Conservation (phyloP, 2,329 filamentous ascomycete genomes). For the Waltergamsia citrina region DNA sequence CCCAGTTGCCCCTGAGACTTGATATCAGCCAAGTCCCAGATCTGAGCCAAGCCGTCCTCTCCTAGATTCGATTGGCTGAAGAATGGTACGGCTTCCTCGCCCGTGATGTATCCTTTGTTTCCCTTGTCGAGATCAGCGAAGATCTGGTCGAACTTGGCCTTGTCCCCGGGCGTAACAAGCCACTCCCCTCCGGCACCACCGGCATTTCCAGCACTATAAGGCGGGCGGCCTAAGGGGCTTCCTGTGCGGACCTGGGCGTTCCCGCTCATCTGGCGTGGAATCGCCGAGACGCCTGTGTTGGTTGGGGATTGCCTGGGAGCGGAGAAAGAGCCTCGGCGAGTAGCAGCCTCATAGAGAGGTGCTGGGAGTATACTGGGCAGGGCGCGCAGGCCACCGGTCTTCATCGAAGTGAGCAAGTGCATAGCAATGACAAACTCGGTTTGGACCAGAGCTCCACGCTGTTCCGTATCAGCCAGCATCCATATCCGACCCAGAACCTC, state of each 20-base stretch:
- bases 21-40: conserved; percentile 96
- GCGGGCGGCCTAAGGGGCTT: conserved; percentile 33
- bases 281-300: conserved; percentile 43
- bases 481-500: conserved; percentile 91
- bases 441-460: conserved; percentile 74
- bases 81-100: conserved; percentile 89
- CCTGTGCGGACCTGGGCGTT: conserved; percentile 45
- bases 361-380: conserved; percentile 75
- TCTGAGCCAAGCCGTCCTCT: conserved; percentile 83
- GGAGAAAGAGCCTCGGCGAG: conserved; percentile 44
- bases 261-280: conserved; percentile 57
- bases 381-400: conserved; percentile 69
- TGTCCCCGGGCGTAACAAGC: conserved; percentile 76
- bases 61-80: conserved; percentile 85
- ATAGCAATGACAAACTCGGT: conserved; percentile 98
- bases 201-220: too few relatives aligned
- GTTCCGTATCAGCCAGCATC: conserved; percentile 89
- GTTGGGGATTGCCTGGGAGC: conserved; percentile 39
- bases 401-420: conserved; percentile 90
- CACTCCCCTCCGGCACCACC: conserved; percentile 47
- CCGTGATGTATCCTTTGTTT: conserved; percentile 76
- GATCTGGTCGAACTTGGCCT: conserved; percentile 77
- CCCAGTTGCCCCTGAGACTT: conserved; percentile 79
- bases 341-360: conserved; percentile 82
- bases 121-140: conserved; percentile 77